phyloP scores from a whole-genome alignment of 768 basidiomycete species.

The Mycena albidolilacea region DNA sequence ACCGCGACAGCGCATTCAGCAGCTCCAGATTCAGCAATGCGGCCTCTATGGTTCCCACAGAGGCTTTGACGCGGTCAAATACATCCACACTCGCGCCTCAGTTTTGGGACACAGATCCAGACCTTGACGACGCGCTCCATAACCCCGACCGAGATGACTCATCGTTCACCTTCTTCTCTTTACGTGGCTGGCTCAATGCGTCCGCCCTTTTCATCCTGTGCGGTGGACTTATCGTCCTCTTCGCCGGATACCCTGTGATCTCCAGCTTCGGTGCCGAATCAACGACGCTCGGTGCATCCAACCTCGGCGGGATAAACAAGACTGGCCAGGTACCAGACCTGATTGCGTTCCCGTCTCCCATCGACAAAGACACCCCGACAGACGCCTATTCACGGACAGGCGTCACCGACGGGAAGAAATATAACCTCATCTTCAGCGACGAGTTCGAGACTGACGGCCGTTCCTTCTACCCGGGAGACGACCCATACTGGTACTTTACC shows the following conservation, averaged over 20 bases:
- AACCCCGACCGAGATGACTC: constrained; percentile 63
- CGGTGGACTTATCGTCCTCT: constrained; percentile 71
- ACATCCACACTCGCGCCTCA: constrained; percentile 60
- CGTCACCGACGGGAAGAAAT: constrained; percentile 51
- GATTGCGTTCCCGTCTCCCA: constrained; percentile 73
- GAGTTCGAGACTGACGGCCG: constrained; percentile 73
- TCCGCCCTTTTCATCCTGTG: constrained; percentile 70
- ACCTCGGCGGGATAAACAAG: constrained; percentile 82
- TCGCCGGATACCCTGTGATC: constrained; percentile 81
- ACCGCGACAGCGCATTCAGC: constrained; percentile 29
- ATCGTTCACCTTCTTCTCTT: constrained; percentile 69
- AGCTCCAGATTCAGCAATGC: constrained; percentile 39
- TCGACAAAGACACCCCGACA: constrained; percentile 84
- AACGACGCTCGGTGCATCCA: constrained; percentile 65
- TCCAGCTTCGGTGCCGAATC: constrained; percentile 18
- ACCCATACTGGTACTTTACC: constrained; percentile 74
- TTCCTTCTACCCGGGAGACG: constrained; percentile 81
- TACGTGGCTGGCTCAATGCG: constrained; percentile 75
- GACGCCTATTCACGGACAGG: constrained; percentile 62
- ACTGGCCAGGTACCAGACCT: constrained; percentile 78
- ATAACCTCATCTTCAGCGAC: constrained; percentile 76
- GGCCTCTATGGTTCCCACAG: constrained; percentile 14
- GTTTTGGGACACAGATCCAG: constrained; percentile 72
- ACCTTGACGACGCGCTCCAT: constrained; percentile 79
- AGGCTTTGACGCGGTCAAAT: constrained; percentile 33